Base-by-base conservation (phyloP, 2,329 filamentous ascomycete species). In the Neoascochyta sp. region DNA sequence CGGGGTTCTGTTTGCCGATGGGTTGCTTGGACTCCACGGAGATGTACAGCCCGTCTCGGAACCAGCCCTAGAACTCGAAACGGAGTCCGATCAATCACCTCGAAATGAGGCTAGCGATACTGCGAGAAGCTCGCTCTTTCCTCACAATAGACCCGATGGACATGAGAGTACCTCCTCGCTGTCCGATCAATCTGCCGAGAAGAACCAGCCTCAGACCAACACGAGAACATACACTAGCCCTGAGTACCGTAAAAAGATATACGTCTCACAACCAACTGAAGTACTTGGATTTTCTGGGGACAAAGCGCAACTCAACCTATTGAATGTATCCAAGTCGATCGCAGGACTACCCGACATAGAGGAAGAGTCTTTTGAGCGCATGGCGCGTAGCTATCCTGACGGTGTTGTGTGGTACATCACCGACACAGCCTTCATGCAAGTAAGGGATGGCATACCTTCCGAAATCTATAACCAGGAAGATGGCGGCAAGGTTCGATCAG, bases 1-100 rank as follows among this genome's bases (percentile, higher is more conserved):
- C 17, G 36, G 42, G 9, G 42, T 41, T 4, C 3, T 43, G 9
- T 47, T 50, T 18, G 13, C 34, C 9, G 43, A 47, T 24, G 43
- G 45, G 9, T 22, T 47, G 4, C 27, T 45, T 15, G 43, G 41
- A 1, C 39, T 30, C 9, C 41, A 50, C 22, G 43, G 45, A 7
- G 32, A 26, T 5, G 21, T 29, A 5, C 34, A 40, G 14, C 39
- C 43, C 16, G 28, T 33, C 14, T 21, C 43, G 11, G 38, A 46
- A 14, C 29, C 35, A 24, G 40, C 36, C 15, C 32, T 34, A 20
- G 43, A 45, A 26, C 34, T 45, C 8, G 22, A 46, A 18, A n/a
- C 10, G 9, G 20, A 22, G 9, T 4, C 5, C 9, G 20, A n/a
- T 22, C 9, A 9, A 22, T n/a, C n/a, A n/a, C n/a, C n/a, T n/a